phyloP scores from a whole-genome alignment of 2,329 filamentous ascomycete species.

The Ceratocystis diversiconidia region DNA sequence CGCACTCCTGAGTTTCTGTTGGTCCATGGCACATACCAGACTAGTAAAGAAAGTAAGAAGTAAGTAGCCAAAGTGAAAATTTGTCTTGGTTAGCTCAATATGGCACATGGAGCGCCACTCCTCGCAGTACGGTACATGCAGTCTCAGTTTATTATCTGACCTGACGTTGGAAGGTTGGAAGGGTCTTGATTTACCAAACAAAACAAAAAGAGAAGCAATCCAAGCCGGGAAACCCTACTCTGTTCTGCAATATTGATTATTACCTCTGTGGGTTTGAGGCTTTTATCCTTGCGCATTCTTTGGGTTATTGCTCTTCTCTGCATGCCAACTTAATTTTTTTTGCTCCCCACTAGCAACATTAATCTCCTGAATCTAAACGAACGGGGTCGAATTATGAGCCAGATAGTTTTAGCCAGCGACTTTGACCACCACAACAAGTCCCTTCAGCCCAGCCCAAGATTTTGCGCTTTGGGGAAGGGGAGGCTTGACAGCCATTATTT shows the following conservation, averaged over 20 bases:
- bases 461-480: not conserved
- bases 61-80: not conserved
- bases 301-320: not conserved
- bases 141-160: not conserved
- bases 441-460: not conserved
- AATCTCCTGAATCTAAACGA: constrained; percentile 8
- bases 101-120: not conserved
- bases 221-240: not conserved
- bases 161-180: not conserved
- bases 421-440: no score
- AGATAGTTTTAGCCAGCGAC: not conserved
- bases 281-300: not conserved
- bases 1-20: not conserved
- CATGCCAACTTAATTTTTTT: not conserved
- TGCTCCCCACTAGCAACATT: not conserved
- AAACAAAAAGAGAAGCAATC: not conserved
- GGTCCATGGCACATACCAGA: not conserved
- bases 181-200: not conserved
- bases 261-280: not conserved
- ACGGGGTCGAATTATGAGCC: constrained; percentile 1
- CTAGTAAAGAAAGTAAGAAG: not conserved
- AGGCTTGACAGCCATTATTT: not conserved
- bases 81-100: not conserved
- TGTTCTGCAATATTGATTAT: not conserved
- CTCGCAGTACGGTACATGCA: no score